Base-by-base conservation (phyloP, 805 yeast species). In the Ogataea paraovalis region DNA sequence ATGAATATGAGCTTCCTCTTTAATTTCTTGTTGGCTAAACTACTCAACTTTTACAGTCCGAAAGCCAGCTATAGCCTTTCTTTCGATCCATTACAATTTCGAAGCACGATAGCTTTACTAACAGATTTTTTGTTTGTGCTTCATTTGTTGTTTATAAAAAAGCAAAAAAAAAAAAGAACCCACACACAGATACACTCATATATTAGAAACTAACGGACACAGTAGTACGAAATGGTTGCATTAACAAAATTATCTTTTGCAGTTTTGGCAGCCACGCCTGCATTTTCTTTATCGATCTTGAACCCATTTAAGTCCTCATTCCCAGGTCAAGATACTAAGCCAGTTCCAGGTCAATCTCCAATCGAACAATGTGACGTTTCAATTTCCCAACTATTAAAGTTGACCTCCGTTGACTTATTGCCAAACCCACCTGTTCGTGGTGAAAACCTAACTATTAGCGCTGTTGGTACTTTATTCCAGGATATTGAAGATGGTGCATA, bases 401-500 rank as follows among this genome's bases (percentile, higher is more conserved):
- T 94, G 52, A 73, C 77, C 19, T 61, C 69, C 14, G 80, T 94
- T 16, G 72, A 69, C 39, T 67, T 94, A 49, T 63, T 72, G 33
- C 99, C 99, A 42, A 88, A 87, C 59, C 98, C 97, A 3, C 99
- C 99, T 2, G 72, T 61, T 39, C 82, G 90, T 59, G 98, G 97
- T n/a, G 70, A 74, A 38, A 87, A 89, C 63, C 72, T 94, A 61
- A 85, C 96, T 7, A 80, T 94, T 47, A 62, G 75, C 19, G 99
- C 97, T 2, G 65, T 72, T 4, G 99, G 97, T 3, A 63, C 64
- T 33, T 68, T 92, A 44, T 50, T 70, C 20, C 63, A 74, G 43
- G 72, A 72, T 8, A 71, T 94, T 33, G 79, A 66, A 25, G 92
- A 88, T 18, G 99, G 99, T 30, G 87, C 98, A 0, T 94, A 91